Evolutionary conservation across 805 yeast genomes (phyloP).

Genomic region (Brettanomyces sp.): DNA sequence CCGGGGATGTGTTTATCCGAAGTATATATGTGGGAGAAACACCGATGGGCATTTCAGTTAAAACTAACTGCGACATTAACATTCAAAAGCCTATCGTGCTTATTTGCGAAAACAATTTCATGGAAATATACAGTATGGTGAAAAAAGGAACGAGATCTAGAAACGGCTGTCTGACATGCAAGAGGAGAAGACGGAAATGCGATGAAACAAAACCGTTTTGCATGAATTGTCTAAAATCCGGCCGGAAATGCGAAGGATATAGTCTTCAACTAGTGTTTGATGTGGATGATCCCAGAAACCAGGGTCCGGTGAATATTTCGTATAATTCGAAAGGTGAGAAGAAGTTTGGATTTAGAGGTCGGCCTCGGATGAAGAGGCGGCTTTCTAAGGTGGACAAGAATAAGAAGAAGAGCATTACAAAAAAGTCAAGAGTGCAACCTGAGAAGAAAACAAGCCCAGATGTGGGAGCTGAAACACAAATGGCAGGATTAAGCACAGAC

Average conservation of each 20-base stretch:
- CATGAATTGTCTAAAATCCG: slow-evolving; percentile 35
- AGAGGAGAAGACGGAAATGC: slow-evolving; percentile 44
- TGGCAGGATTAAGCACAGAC: not conserved
- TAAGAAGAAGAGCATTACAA: not conserved
- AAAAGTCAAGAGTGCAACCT: not conserved
- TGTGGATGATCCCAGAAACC: slow-evolving; percentile 36
- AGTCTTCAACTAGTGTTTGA: slow-evolving; percentile 39
- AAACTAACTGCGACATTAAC: too few species aligned
- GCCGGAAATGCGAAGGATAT: slow-evolving; percentile 42
- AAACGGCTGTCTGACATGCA: slow-evolving; percentile 53
- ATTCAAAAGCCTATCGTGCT: too few species aligned
- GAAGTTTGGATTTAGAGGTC: slow-evolving; percentile 33
- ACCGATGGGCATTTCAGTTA: too few species aligned
- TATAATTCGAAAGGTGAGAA: slow-evolving; percentile 24
- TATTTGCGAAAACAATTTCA: too few species aligned
- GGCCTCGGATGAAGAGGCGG: slow-evolving; percentile 26
- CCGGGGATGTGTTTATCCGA: too few species aligned
- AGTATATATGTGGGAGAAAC: too few species aligned
- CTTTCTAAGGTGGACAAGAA: not conserved
- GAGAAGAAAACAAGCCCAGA: too few species aligned
- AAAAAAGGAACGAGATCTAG: slow-evolving; percentile 40
- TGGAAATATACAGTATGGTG: not conserved
- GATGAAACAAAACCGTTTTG: slow-evolving; percentile 47
- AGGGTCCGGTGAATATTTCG: not conserved
- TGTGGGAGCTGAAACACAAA: too few species aligned